These are phyloP conservation scores for Tolypocladium endophyticum DNA, from an alignment of 2,329 filamentous ascomycete species.

Conservation along the genomic window DNA sequence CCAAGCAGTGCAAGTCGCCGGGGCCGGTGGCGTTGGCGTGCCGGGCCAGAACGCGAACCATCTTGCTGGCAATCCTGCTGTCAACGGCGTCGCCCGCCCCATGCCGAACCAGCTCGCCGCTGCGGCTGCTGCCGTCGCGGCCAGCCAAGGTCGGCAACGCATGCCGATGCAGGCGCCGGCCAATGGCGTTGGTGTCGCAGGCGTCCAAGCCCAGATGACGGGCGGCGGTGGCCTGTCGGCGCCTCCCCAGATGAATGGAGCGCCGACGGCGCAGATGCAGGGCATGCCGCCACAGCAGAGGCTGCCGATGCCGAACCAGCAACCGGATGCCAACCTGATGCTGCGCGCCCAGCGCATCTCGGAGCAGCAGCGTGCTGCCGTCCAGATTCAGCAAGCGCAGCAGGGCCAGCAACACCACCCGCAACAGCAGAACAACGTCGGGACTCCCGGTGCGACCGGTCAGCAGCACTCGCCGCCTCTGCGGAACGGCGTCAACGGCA, in stretches of 20 bases:
- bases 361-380: slow-evolving; percentile 48
- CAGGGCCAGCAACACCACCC: slow-evolving; percentile 15
- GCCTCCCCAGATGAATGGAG: slow-evolving; percentile 50
- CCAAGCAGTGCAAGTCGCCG: slow-evolving; percentile 34
- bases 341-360: slow-evolving; percentile 57
- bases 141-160: slow-evolving; percentile 34
- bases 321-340: slow-evolving; percentile 43
- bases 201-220: slow-evolving; percentile 35
- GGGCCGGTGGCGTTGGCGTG: slow-evolving; percentile 25
- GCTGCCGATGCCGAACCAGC: slow-evolving; percentile 37
- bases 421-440: slow-evolving; percentile 17
- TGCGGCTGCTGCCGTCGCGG: slow-evolving; percentile 27
- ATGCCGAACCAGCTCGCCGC: slow-evolving; percentile 34
- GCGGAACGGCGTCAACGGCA: slow-evolving; percentile 28
- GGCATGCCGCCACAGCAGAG: slow-evolving; percentile 45
- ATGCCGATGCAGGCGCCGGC: slow-evolving; percentile 43
- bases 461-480: slow-evolving; percentile 35
- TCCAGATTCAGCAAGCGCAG: slow-evolving; percentile 35
- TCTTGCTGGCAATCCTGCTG: slow-evolving; percentile 15
- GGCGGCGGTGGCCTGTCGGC: slow-evolving; percentile 37
- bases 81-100: slow-evolving; percentile 22
- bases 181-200: slow-evolving; percentile 36
- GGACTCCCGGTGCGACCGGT: slow-evolving; percentile 20
- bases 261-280: slow-evolving; percentile 63
- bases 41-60: slow-evolving; percentile 17